Percentiles rank a stretch among this genome's conserved stretches.
phyloP scores from a whole-genome alignment of 2,329 filamentous ascomycete genomes.

The Cucurbitaria berberidis region DNA sequence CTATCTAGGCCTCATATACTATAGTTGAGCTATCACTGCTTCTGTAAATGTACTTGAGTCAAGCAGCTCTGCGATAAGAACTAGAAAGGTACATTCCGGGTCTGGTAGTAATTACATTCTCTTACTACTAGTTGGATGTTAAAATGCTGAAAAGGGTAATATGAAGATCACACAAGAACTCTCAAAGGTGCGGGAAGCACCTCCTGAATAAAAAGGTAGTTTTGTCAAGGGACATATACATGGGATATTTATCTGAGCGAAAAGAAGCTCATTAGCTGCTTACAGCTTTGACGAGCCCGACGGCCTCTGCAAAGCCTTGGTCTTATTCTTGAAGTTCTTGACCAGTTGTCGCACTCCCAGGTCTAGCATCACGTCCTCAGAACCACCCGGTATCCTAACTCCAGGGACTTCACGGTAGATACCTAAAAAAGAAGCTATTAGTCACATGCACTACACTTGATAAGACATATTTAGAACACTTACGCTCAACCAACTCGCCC shows the following conservation, averaged over 20 bases:
- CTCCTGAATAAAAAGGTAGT: neutral
- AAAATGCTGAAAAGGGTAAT: neutral
- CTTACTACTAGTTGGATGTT: too few species aligned
- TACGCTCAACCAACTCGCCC: conserved; percentile 73
- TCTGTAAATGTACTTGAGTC: too few species aligned
- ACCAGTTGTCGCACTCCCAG: conserved; percentile 72
- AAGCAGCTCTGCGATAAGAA: too few species aligned
- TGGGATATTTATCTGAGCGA: neutral
- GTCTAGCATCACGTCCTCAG: conserved; percentile 76
- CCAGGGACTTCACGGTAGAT: conserved; percentile 70
- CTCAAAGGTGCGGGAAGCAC: neutral
- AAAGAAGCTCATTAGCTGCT: neutral
- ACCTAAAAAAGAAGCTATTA: conserved; percentile 46
- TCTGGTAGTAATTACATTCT: too few species aligned
- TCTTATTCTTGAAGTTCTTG: conserved; percentile 69
- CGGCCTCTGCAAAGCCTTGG: conserved; percentile 57
- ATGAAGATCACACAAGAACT: neutral
- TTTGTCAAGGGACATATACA: neutral
- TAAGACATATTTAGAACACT: conserved; percentile 42
- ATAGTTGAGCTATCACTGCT: too few species aligned
- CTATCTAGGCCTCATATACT: too few species aligned
- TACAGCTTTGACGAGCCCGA: conserved; percentile 54
- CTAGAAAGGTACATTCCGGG: too few species aligned
- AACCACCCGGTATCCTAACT: conserved; percentile 68
- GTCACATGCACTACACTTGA: neutral